These are phyloP conservation scores for Paragyromitra xinjiangensis DNA, from an alignment of 495 filamentous ascomycete genomes.

Conservation along the genomic window DNA sequence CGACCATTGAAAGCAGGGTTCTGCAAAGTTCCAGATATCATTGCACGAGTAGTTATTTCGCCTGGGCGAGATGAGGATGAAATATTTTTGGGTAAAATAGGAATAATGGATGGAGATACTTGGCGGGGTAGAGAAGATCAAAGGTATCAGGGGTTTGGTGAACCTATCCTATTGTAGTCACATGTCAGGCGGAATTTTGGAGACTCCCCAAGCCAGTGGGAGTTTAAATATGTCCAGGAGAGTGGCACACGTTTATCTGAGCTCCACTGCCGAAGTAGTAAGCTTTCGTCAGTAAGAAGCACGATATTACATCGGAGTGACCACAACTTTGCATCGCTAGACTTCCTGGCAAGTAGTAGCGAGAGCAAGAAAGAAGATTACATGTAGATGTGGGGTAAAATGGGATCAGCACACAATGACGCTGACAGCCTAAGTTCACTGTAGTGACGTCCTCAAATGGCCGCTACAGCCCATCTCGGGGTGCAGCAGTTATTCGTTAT, in stretches of 20 bases:
- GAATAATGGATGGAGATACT: background rate
- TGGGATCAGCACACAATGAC: background rate
- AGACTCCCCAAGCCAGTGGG: background rate
- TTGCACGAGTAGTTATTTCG: slow-evolving; percentile 5
- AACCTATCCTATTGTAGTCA: slow-evolving; percentile 2
- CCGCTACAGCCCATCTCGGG: slow-evolving; percentile 7
- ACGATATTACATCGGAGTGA: slow-evolving; percentile 21
- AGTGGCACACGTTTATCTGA: background rate
- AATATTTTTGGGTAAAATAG: background rate
- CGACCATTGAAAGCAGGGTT: slow-evolving; percentile 56
- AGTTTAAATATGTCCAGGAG: background rate
- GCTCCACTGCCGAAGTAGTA: slow-evolving; percentile 1
- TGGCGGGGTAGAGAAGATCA: background rate
- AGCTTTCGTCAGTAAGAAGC: slow-evolving; percentile 15
- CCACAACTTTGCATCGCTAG: slow-evolving; percentile 1
- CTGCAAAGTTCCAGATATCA: slow-evolving; percentile 31
- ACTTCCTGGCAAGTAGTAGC: slow-evolving; percentile 9
- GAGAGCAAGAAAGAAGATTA: slow-evolving; percentile 12
- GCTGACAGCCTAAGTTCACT: background rate
- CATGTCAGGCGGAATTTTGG: background rate
- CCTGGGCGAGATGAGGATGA: background rate
- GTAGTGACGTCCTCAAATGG: slow-evolving; percentile 12
- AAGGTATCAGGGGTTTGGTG: background rate
- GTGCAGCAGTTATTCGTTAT: background rate
- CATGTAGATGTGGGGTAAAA: slow-evolving; percentile 17